Conservation (phyloP, 2,329 filamentous ascomycete genomes). For the Aspergillus floridensis region DNA sequence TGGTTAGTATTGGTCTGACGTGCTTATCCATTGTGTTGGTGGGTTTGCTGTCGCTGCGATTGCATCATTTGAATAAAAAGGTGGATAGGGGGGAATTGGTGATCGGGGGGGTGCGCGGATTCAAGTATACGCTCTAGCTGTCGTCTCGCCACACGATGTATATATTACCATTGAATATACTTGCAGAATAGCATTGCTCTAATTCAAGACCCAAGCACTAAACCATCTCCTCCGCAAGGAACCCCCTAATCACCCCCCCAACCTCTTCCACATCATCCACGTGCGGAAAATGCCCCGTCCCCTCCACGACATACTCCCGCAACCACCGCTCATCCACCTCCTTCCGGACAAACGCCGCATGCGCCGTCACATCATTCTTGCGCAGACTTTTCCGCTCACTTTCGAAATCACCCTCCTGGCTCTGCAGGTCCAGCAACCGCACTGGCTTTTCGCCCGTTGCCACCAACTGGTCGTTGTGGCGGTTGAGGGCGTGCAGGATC, state of each 20-base stretch:
- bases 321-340: neutral
- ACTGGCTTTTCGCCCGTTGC: neutral
- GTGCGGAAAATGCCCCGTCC: neutral
- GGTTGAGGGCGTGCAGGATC: neutral
- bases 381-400: neutral
- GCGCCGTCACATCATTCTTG: neutral
- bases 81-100: conserved; percentile 32
- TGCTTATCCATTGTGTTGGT: conserved; percentile 26
- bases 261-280: neutral
- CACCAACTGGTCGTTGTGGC: neutral
- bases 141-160: no score
- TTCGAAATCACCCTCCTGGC: neutral
- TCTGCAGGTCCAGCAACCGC: neutral
- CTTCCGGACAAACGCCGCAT: neutral
- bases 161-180: no score
- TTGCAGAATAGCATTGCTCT: no score
- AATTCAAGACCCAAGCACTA: no score
- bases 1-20: conserved; percentile 12
- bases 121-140: conserved; percentile 29
- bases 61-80: conserved; percentile 31
- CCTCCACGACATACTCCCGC: neutral
- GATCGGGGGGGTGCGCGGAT: conserved; percentile 35
- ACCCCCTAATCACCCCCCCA: neutral
- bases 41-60: conserved; percentile 25
- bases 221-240: neutral